Evolutionary conservation across 1,284 basidiomycete species (phyloP), one percentile per base, ranked within the genome.

Genomic region (Marasmius tenuissimus): DNA sequence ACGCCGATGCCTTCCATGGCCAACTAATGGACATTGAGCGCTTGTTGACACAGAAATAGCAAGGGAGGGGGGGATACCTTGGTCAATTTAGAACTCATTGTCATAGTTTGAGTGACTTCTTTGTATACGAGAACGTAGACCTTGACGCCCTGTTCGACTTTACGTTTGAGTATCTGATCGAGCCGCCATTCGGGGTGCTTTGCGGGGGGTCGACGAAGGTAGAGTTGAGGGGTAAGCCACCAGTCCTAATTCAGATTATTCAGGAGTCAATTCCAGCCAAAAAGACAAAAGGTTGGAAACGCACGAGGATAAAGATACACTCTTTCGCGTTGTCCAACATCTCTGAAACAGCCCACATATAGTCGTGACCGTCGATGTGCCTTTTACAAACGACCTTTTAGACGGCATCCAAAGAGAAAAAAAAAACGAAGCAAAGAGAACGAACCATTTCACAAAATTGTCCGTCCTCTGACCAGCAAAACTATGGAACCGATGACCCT

Each of bases 141-240:
- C 73, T 89, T 91, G 61, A 98, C 96, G 27, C 96, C 96, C 70
- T 96, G 78, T 69, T 93, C 82, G 0, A 96, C 96, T 76, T 97
- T 97, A 62, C 90, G 85, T 75, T 91, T 81, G 50, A 98, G 80
- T 9, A 98, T 72, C 49, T 88, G 79, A 72, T 98, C 96, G 34
- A 98, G 82, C 20, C 96, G 85, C 86, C 89, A 98, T 72, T 96
- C 88, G 7, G 89, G 86, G 70, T 92, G 84, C 68, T 87, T 78
- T 0, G 92, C 91, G 1, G 94, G 89, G 0, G 96, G 96, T 16
- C 96, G 90, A 54, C 96, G 89, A 27, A 97, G 87, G 75, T 94
- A 96, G 4, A 97, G 78, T 72, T 97, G 95, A 0, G 95, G 95
- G 0, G 92, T 92, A 61, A 97, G 84, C 95, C 91, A 93, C 92